Base-by-base conservation (phyloP, 768 basidiomycete genomes). In the Mycena crocata region DNA sequence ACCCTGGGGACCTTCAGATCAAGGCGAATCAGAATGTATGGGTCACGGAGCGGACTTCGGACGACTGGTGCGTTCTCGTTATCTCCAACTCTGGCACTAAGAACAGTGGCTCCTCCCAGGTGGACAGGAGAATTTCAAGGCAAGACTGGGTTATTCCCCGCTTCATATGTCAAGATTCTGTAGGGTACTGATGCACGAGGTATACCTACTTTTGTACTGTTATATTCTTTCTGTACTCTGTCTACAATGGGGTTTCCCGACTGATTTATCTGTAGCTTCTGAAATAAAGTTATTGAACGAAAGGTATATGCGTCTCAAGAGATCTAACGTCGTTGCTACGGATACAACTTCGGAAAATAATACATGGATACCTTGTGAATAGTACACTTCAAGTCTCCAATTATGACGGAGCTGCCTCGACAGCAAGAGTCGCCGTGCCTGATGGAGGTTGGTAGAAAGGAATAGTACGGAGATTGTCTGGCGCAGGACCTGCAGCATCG, bases 401-500 rank as follows among this genome's bases (percentile, higher is more conserved):
- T 32, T 57, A 57, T n/a, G 57, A 45, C 21, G 56, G 31, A 2
- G 51, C 15, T 5, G 66, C 23, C 42, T 67, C 60, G 21, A 67
- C 54, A 24, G 42, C 35, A 26, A 67, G 37, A 13, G 48, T 9
- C 14, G 49, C 59, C 23, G 37, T 30, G 15, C 55, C 60, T 17
- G 64, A 28, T n/a, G 64, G 15, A 10, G 62, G 37, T 34, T 39
- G 51, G 50, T 67, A 94, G 65, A 85, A 87, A 24, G 94, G 93
- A 60, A 95, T 94, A 1, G 87, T 93, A 48, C 94, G 86, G 60
- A 95, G 72, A 74, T 89, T 88, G n/a, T 87, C 85, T 24, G 91
- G 89, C 0, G 84, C 72, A 66, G 89, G 86, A 10, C 85, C 89
- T 72, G 85, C 81, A 4, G 84, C 85, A 50, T 88, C 87, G 68